Percentiles rank a stretch among this genome's conserved stretches.
Evolutionary conservation across 2,329 filamentous ascomycete genomes (phyloP).

Genomic region (Aureobasidium sp.): DNA sequence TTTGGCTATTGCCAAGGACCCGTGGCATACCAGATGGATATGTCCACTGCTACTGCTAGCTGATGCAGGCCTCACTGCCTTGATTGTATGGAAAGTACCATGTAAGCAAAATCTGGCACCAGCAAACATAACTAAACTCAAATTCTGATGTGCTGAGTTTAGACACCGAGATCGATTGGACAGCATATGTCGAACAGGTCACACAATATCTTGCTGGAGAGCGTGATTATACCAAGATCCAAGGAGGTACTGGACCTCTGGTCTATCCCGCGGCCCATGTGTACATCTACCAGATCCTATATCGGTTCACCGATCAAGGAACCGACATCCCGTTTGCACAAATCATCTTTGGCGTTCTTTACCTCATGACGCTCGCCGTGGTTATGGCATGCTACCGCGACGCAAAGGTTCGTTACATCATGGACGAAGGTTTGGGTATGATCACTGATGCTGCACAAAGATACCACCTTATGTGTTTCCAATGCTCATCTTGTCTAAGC

Average conservation of each 20-base stretch:
- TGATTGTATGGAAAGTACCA: constrained; percentile 74
- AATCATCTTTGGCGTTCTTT: constrained; percentile 70
- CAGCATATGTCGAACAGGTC: constrained; percentile 93
- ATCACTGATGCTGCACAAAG: constrained; percentile 31
- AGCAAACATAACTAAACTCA: background rate
- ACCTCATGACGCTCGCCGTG: constrained; percentile 65
- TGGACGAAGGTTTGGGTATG: background rate
- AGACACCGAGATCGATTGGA: constrained; percentile 99
- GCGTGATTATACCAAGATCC: constrained; percentile 77
- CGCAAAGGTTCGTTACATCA: constrained; percentile 40
- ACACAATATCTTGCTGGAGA: constrained; percentile 73
- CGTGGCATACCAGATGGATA: constrained; percentile 55
- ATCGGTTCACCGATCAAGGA: constrained; percentile 69
- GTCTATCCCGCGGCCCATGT: constrained; percentile 95
- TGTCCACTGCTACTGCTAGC: constrained; percentile 58
- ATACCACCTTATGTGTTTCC: constrained; percentile 84
- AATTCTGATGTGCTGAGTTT: constrained; percentile 12
- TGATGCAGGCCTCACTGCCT: constrained; percentile 63
- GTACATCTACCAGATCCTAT: constrained; percentile 77
- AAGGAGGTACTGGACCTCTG: constrained; percentile 82
- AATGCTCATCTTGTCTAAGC: constrained; percentile 79
- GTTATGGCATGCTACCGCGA: constrained; percentile 77
- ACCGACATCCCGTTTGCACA: constrained; percentile 74
- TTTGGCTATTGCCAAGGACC: constrained; percentile 43
- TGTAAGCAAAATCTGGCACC: constrained; percentile 47